These are phyloP conservation scores for Nasturtium officinale DNA, from an alignment of 345 rosid species.

Conservation along the genomic window DNA sequence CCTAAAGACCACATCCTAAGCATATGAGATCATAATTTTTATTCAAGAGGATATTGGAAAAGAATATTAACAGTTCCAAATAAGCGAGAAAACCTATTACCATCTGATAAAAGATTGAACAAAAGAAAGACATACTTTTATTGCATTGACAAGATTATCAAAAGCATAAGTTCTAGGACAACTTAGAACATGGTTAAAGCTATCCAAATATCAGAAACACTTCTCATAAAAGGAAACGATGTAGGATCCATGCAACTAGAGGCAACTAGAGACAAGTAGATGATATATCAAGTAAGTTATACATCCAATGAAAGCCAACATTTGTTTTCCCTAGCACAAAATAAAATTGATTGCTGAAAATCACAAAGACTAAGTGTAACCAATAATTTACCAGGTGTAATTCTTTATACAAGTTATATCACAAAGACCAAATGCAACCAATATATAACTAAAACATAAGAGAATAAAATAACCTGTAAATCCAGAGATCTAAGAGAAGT, in stretches of 20 bases:
- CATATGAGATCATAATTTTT: constrained; percentile 18
- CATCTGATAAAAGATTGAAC: not conserved
- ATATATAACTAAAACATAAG: not conserved
- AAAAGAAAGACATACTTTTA: not conserved
- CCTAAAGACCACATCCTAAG: constrained; percentile 50
- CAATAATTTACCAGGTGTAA: not conserved
- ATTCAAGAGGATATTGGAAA: constrained; percentile 4
- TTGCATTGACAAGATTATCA: not conserved
- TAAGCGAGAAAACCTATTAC: not conserved
- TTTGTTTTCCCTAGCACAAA: not conserved
- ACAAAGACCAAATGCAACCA: not conserved
- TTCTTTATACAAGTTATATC: not conserved
- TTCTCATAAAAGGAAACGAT: constrained; percentile 4
- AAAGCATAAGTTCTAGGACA: not conserved
- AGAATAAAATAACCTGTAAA: constrained; percentile 59
- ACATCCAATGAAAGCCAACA: not conserved
- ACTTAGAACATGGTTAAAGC: not conserved
- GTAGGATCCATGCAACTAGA: not conserved
- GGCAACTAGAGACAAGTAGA: not conserved
- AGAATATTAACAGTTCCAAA: not conserved
- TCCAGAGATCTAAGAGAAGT: constrained; percentile 68
- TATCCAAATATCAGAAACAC: not conserved
- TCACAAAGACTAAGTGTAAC: not conserved
- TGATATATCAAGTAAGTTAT: not conserved
- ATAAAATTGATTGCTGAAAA: not conserved